Evolutionary conservation across 768 basidiomycete species (phyloP).

Genomic region (Suillus sp.): DNA sequence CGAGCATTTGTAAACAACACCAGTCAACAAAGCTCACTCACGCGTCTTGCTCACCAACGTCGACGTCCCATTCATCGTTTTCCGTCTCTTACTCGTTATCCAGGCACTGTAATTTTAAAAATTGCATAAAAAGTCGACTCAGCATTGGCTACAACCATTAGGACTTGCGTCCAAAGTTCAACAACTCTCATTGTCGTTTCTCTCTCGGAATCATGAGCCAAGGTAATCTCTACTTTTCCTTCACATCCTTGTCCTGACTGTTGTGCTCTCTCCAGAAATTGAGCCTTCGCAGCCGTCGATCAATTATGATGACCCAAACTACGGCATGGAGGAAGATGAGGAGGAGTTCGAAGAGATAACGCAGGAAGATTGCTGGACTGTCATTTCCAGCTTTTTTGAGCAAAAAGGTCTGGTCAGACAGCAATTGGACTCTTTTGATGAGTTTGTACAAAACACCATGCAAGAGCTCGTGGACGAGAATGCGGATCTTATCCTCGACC

Average conservation of each 20-base stretch:
- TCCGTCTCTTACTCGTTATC: conserved; percentile 16
- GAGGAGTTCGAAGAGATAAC: conserved; percentile 78
- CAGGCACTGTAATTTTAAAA: conserved; percentile 1
- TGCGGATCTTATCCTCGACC: conserved; percentile 92
- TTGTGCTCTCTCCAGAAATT: conserved; percentile 46
- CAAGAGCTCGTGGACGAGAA: conserved; percentile 99
- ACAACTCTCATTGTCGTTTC: conserved; percentile 9
- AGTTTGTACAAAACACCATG: conserved; percentile 99
- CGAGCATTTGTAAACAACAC: conserved; percentile 20
- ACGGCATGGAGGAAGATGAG: conserved; percentile 55
- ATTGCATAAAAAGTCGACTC: neutral
- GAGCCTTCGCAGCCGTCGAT: conserved; percentile 48
- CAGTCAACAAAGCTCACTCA: conserved; percentile 31
- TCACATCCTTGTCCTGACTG: conserved; percentile 32
- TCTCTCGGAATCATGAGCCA: conserved; percentile 28
- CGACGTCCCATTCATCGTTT: conserved; percentile 24
- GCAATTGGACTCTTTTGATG: conserved; percentile 97
- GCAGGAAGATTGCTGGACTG: conserved; percentile 92
- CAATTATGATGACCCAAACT: conserved; percentile 61
- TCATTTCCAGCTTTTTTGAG: conserved; percentile 96
- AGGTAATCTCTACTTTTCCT: conserved; percentile 29
- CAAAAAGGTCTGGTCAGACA: conserved; percentile 97
- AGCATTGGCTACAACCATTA: neutral
- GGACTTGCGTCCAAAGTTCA: neutral
- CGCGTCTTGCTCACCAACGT: conserved; percentile 22